phyloP scores from a whole-genome alignment of 495 filamentous ascomycete genomes.

The Umbilicaria muhlenbergii region DNA sequence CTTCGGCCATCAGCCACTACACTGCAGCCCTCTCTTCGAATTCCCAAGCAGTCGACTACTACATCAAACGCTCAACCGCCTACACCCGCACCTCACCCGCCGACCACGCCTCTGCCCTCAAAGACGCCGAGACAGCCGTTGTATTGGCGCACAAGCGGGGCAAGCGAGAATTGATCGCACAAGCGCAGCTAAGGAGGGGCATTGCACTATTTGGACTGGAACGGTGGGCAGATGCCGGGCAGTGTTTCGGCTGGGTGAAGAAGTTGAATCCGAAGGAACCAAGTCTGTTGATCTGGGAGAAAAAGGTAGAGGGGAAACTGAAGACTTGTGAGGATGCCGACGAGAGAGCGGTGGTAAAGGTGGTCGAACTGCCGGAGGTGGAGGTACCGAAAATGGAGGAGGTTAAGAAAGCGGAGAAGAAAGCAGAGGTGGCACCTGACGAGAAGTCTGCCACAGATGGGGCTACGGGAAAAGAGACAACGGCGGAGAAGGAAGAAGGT shows the following conservation, averaged over 20 bases:
- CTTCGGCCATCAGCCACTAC: slow-evolving; percentile 51
- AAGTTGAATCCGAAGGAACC: slow-evolving; percentile 45
- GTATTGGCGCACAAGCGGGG: slow-evolving; percentile 52
- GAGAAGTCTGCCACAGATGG: slow-evolving; percentile 5
- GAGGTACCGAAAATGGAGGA: slow-evolving; percentile 28
- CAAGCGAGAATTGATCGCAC: slow-evolving; percentile 63
- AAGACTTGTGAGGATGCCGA: slow-evolving; percentile 44
- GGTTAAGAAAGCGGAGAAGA: slow-evolving; percentile 16
- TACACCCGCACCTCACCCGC: slow-evolving; percentile 49
- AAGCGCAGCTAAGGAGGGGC: slow-evolving; percentile 67
- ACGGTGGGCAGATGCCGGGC: slow-evolving; percentile 59
- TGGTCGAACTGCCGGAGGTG: slow-evolving; percentile 48
- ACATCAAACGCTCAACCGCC: slow-evolving; percentile 75
- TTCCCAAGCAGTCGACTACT: slow-evolving; percentile 62
- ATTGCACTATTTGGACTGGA: slow-evolving; percentile 56
- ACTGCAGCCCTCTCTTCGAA: slow-evolving; percentile 55
- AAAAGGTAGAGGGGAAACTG: slow-evolving; percentile 35
- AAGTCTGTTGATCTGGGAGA: slow-evolving; percentile 45
- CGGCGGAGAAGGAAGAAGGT: slow-evolving; percentile 7
- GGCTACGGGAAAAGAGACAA: neutral
- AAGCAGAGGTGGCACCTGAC: slow-evolving; percentile 1
- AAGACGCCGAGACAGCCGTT: slow-evolving; percentile 69
- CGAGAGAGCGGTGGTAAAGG: slow-evolving; percentile 36
- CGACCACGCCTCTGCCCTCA: slow-evolving; percentile 42
- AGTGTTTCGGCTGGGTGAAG: slow-evolving; percentile 52